phyloP scores from a whole-genome alignment of 495 filamentous ascomycete genomes.

The Xylaria cubensis region DNA sequence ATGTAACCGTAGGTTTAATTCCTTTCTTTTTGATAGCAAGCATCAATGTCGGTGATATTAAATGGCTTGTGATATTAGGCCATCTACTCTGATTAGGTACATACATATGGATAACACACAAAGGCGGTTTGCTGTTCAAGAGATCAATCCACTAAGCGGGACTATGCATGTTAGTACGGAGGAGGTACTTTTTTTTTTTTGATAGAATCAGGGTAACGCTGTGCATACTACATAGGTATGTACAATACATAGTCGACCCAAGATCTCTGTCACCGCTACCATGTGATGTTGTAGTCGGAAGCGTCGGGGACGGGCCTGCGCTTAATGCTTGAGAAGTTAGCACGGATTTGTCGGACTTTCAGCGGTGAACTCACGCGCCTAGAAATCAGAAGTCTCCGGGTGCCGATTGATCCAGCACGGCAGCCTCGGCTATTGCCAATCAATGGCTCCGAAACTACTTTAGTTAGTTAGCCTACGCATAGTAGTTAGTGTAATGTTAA shows the following conservation, averaged over 20 bases:
- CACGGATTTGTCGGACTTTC: neutral
- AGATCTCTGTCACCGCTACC: neutral
- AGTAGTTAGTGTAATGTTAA: no score
- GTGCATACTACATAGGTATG: neutral
- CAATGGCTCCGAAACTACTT: neutral
- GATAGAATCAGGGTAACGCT: neutral
- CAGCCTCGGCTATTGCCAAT: neutral
- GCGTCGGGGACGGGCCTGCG: slow-evolving; percentile 3
- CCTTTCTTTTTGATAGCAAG: neutral
- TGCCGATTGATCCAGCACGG: slow-evolving; percentile 3
- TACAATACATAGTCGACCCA: neutral
- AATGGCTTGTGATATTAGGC: neutral
- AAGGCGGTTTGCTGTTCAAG: neutral
- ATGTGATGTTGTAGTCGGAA: slow-evolving; percentile 11
- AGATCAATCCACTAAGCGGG: slow-evolving; percentile 1
- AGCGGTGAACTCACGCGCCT: neutral
- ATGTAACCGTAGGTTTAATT: neutral
- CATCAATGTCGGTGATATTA: neutral
- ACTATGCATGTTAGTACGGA: neutral
- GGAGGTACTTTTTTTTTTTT: neutral
- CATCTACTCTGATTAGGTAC: neutral
- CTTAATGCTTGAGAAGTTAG: neutral
- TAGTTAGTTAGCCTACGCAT: neutral
- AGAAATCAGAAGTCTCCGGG: neutral
- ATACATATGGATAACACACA: neutral